Percentiles rank a stretch among this genome's conserved stretches.
These are phyloP conservation scores for Penicillium sp. DNA, from an alignment of 2,329 filamentous ascomycete species.

Conservation along the genomic window DNA sequence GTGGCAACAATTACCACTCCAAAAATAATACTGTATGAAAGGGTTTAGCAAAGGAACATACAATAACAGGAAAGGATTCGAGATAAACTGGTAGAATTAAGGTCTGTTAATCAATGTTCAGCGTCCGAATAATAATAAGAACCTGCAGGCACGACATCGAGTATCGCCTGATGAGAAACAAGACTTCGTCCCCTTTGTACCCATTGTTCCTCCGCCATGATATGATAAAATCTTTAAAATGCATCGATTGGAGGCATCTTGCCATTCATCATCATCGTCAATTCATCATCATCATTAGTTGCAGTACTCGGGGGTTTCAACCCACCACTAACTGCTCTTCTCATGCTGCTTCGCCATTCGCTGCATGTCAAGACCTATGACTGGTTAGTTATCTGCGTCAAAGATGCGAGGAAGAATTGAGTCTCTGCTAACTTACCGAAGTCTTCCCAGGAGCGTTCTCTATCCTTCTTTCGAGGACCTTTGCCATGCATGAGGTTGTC, in stretches of 20 bases:
- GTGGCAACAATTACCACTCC: neutral
- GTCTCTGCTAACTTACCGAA: conserved; percentile 64
- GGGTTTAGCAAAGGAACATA: neutral
- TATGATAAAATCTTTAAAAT: neutral
- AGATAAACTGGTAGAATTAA: neutral
- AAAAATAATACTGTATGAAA: neutral
- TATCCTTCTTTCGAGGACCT: conserved; percentile 71
- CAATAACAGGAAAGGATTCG: neutral
- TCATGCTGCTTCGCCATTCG: conserved; percentile 90
- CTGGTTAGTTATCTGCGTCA: conserved; percentile 47
- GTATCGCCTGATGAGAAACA: neutral
- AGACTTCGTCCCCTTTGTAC: neutral
- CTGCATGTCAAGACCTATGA: conserved; percentile 76
- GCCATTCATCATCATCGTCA: neutral
- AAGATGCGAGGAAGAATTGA: neutral
- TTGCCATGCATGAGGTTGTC: conserved; percentile 94
- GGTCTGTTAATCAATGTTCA: neutral
- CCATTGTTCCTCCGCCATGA: neutral
- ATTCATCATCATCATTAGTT: neutral
- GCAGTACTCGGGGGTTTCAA: neutral
- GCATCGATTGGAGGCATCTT: neutral
- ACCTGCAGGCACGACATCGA: neutral
- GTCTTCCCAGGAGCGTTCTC: conserved; percentile 84
- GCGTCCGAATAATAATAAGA: conserved; percentile 3
- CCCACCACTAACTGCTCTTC: conserved; percentile 65